Base-by-base conservation (phyloP, 2,329 filamentous ascomycete genomes). In the Penicillium verrucosum region DNA sequence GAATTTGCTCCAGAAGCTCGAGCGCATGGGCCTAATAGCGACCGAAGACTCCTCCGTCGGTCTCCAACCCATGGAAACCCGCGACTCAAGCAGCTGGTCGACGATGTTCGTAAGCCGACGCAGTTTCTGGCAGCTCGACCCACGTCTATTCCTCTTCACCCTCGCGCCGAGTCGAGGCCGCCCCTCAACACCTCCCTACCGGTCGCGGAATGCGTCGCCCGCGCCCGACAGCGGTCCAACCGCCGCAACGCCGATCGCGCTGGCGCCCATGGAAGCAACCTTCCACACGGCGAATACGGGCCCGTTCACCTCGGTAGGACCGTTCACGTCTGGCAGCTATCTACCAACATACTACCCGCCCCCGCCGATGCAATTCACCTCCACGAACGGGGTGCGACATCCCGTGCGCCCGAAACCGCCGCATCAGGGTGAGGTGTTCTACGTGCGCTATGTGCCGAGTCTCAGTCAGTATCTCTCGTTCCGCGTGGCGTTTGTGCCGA, bases 301-400 rank as follows among this genome's bases (percentile, higher is more conserved):
- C 3, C 58, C 66, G 0, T 73, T 68, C 53, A 68, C 66, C 56
- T 61, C 71, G 63, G 77, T 29, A 70, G 88, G 89, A 0, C 91
- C 90, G 0, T 96, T 93, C 74, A 86, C 85, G 63, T 95, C 90
- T 1, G 84, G 85, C 14, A 94, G 89, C 41, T 90, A 96, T 72
- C 80, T 97, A 2, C 92, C 93, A 2, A 96, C 92, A 0, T 97
- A 92, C 76, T 97, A 90, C 65, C 92, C 92, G 2, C 92, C 92
- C 0, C 81, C 88, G 2, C 90, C 94, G 1, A 77, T 90, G 9
- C 89, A 93, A 64, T 97, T 93, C 71, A 87, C 83, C 4, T 86
- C 89, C 60, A 92, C 90, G 2, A 86, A 90, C 70, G 84, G 87
- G 57, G 80, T 92, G 44, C 87, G 92, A 0, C 94, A 99, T 69